Evolutionary conservation across 129 eudicot species (phyloP), one percentile per base, ranked within the genome.

Genomic region (Saposhnikovia divaricata): DNA sequence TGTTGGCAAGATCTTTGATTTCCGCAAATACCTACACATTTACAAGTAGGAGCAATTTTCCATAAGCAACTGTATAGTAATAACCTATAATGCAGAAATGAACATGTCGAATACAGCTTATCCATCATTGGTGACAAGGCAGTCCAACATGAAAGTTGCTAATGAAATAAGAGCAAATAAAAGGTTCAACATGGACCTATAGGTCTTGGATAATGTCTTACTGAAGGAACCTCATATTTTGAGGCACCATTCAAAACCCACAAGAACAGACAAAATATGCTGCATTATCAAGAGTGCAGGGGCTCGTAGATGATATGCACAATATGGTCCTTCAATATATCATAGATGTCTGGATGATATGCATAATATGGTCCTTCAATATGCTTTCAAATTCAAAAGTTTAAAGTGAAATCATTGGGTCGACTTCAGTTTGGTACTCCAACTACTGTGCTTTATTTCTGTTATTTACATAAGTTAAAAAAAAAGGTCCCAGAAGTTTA

Each of bases 1-100:
- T 83, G 53, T 87, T 87, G 4, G 97, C 89, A 71, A 95, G 91
- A 86, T 92, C 91, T 76, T 92, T 86, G 74, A 95, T 81, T 74
- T 90, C 89, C 10, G 97, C 88, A 83, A 95, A 89, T 48, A 89
- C 96, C 98, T 95, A 76, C 31, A 72, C 34, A 46, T 74, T 45
- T 65, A 74, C 43, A 77, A 72, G 83, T 40, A 12, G 40, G 27
- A 34, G 70, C 59, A 74, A 80, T 80, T 50, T 69, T 57, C 44
- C 19, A 65, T 37, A 5, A 37, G 28, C 74, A 47, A 25, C 39
- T 4, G 77, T 28, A 38, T 23, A 38, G 4, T 16, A 1, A 6
- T 16, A 16, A 73, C 14, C 14, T 43, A 3, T 2, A 46, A 73
- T 19, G 51, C 46, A 43, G 31, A 84, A 78, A 31, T 13, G 18